phyloP scores from a whole-genome alignment of 2,329 filamentous ascomycete species.

The Trichoderma simmonsii region DNA sequence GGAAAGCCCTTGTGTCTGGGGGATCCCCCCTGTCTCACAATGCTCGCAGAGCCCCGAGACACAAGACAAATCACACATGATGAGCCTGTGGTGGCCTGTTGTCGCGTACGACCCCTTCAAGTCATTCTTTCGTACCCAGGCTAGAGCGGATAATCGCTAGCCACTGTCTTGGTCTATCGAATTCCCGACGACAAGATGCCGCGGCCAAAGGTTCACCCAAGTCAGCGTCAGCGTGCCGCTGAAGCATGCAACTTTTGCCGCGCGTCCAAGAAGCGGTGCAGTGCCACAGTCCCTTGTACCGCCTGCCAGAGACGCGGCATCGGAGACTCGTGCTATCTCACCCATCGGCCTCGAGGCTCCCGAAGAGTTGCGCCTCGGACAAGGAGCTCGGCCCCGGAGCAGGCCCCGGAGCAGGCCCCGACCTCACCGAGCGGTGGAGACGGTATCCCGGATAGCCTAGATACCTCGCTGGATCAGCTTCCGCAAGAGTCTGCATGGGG shows the following conservation, averaged over 20 bases:
- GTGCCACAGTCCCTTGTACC: constrained; percentile 46
- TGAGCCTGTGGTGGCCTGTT: not conserved
- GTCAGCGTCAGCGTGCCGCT: constrained; percentile 46
- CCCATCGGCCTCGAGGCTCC: constrained; percentile 32
- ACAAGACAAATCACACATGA: not conserved
- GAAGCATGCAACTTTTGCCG: constrained; percentile 49
- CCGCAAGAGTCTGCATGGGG: constrained; percentile 3
- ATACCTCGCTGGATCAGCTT: not conserved
- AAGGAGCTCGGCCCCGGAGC: not conserved
- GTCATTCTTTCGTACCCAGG: not conserved
- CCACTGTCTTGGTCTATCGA: not conserved
- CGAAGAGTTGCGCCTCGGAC: constrained; percentile 9
- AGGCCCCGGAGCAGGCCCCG: not conserved
- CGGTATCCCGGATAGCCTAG: not conserved
- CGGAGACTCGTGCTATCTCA: constrained; percentile 36
- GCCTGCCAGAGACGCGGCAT: constrained; percentile 45
- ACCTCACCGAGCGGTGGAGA: constrained; percentile 11
- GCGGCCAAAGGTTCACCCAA: constrained; percentile 48
- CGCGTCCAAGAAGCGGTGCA: constrained; percentile 50
- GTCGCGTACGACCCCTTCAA: not conserved
- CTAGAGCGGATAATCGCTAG: constrained; percentile 5
- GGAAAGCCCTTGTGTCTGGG: not conserved
- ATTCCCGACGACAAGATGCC: constrained; percentile 40
- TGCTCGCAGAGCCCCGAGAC: not conserved
- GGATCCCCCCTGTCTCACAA: not conserved